A percentile compares a stretch with the other conserved stretches of the same genome.
Conservation (phyloP, 78 protist species). For the Dictyostelium firmibasis region DNA sequence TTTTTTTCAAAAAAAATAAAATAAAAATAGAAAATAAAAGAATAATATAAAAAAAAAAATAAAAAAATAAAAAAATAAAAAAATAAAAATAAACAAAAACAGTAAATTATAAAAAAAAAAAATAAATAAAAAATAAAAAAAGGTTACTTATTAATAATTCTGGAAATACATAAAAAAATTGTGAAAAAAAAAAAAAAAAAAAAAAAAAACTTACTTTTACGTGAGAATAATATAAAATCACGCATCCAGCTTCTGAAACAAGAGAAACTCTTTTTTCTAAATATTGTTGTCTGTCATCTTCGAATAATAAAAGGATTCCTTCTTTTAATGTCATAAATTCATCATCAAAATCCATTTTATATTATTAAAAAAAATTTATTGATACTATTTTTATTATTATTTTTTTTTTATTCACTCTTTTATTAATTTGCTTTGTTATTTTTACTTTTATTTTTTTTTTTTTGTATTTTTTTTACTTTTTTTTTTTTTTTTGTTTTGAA, state of each 20-base stretch:
- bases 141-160: not conserved
- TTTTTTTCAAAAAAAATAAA: too few species aligned
- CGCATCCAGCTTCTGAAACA: constrained; percentile 1
- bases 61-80: not conserved
- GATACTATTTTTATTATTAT: not conserved
- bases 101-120: not conserved
- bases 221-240: constrained; percentile 11
- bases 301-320: not conserved
- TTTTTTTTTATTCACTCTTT: not conserved
- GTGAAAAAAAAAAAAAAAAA: not conserved
- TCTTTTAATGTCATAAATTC: constrained; percentile 25
- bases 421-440: not conserved
- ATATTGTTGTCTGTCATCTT: not conserved
- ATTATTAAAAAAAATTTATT: too few species aligned
- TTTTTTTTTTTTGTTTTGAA: not conserved
- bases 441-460: not conserved
- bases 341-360: constrained; percentile 1
- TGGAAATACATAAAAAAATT: not conserved
- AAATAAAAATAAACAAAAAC: not conserved
- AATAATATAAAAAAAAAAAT: not conserved
- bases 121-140: not conserved
- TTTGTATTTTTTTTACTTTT: not conserved
- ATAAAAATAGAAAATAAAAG: not conserved
- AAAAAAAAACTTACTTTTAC: constrained; percentile 2
- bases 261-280: constrained; percentile 13